Conservation (phyloP, 345 rosid species). For the Gossypium turneri region DNA sequence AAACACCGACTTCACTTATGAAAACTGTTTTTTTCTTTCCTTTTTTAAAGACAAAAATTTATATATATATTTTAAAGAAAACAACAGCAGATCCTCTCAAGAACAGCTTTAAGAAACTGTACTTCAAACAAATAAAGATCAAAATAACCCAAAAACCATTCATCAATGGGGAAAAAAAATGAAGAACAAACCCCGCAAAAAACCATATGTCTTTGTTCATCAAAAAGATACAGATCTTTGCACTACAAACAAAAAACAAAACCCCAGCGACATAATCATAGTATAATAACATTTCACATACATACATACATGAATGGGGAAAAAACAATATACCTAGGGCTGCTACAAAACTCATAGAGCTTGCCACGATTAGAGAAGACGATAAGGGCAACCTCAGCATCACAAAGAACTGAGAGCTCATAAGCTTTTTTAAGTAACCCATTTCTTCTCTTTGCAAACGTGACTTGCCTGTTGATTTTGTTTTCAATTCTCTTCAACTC, state of each 20-base stretch:
- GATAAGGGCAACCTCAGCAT: constrained; percentile 64
- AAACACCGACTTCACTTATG: background rate
- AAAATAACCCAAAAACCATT: constrained; percentile 3
- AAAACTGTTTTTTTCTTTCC: background rate
- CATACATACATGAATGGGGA: background rate
- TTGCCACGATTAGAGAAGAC: constrained; percentile 56
- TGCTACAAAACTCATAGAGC: constrained; percentile 59
- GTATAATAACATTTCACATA: background rate
- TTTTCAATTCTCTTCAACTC: constrained; percentile 66
- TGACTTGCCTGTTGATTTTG: constrained; percentile 63
- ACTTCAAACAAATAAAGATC: background rate
- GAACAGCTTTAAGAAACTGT: background rate
- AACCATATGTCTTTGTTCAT: background rate
- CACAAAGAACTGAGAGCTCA: constrained; percentile 60
- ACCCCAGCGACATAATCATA: background rate
- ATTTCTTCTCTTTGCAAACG: constrained; percentile 66
- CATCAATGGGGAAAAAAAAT: background rate
- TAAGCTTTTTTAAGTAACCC: constrained; percentile 63
- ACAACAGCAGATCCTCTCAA: constrained; percentile 8
- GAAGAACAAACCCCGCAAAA: background rate
- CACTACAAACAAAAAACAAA: background rate
- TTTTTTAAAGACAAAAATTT: no score
- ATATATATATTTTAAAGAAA: background rate
- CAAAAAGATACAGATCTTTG: constrained; percentile 26
- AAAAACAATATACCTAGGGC: constrained; percentile 31